Base-by-base conservation (phyloP, 768 basidiomycete species). In the Amanita polypyramis region DNA sequence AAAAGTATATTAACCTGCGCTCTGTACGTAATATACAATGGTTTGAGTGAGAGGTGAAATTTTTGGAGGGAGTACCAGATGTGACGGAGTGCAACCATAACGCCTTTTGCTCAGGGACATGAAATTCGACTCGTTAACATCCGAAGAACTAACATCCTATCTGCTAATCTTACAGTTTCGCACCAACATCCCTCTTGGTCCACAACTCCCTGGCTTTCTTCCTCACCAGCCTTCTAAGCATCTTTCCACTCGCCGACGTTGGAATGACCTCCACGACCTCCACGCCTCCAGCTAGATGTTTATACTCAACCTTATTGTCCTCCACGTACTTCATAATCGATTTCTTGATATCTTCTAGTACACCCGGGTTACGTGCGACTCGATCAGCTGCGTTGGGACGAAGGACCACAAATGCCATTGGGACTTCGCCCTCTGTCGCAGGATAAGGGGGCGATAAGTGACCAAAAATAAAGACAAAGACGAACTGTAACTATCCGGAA, bases 391-490 rank as follows among this genome's bases (percentile, higher is more conserved):
- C 72, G n/a, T 66, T 60, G 2, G 61, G 53, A 5, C 63, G 68
- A 3, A 82, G 67, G 1, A 77, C 78, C 2, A 85, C 72, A 54
- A 77, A 86, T 4, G 83, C 85, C 56, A 85, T 57, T 0, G 85
- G 85, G 5, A 83, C 63, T 58, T 87, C 85, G 12, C 85, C 85
- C 50, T 66, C 71, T 74, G 41, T 20, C 8, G 37, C n/a, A 37
- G 34, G 34, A 9, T n/a, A 5, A 45, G 14, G 7, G 49, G 7
- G 12, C 2, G n/a, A n/a, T n/a, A n/a, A n/a, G n/a, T n/a, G n/a
- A n/a, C n/a, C n/a, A n/a, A n/a, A n/a, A 5, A 15, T 12, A 53
- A 11, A 23, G 37, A 49, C 35, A 33, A 20, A 12, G 21, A 60
- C 68, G 36, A 19, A 70, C 76, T 79, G 51, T 76, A 85, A 6